Evolutionary conservation across 192 early-diverging fungal genomes (phyloP).

Genomic region (Coemansia asiatica): DNA sequence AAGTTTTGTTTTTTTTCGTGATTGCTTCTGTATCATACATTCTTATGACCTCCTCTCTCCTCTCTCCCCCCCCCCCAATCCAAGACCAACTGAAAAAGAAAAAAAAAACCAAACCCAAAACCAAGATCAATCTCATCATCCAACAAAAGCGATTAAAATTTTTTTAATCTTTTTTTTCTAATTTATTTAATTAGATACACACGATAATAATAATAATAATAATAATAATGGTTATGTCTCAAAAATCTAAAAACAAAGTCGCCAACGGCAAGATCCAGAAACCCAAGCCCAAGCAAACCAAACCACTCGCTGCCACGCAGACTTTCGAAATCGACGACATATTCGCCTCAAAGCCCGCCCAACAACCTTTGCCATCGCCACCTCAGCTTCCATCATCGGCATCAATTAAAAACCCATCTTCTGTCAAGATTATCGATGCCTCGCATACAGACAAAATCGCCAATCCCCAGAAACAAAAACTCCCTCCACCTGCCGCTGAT

Average conservation of each 20-base stretch:
- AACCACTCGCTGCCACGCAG: neutral
- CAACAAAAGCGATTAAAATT: neutral
- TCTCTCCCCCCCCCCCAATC: neutral
- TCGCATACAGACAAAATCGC: conserved; percentile 7
- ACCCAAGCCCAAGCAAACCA: conserved; percentile 1
- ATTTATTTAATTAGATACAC: too few species aligned
- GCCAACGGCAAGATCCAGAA: neutral
- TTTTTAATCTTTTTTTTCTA: too few species aligned
- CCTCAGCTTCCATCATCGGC: neutral
- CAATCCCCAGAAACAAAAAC: conserved; percentile 1
- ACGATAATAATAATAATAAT: too few species aligned
- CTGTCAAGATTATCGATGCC: conserved; percentile 41
- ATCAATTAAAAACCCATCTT: neutral
- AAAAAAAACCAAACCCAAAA: neutral
- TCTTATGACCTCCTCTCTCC: neutral
- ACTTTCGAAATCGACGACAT: conserved; percentile 48
- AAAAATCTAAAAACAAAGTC: neutral
- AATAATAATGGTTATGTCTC: neutral
- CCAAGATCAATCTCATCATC: neutral
- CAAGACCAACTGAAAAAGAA: neutral
- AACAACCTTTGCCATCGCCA: neutral
- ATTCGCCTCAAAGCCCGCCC: conserved; percentile 15
- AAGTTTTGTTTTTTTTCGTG: too few species aligned
- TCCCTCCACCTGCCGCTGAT: conserved; percentile 20
- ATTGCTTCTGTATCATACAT: too few species aligned